These are phyloP conservation scores for Rhododendron mucronatum DNA, from an alignment of 148 eudicot species.

Conservation along the genomic window DNA sequence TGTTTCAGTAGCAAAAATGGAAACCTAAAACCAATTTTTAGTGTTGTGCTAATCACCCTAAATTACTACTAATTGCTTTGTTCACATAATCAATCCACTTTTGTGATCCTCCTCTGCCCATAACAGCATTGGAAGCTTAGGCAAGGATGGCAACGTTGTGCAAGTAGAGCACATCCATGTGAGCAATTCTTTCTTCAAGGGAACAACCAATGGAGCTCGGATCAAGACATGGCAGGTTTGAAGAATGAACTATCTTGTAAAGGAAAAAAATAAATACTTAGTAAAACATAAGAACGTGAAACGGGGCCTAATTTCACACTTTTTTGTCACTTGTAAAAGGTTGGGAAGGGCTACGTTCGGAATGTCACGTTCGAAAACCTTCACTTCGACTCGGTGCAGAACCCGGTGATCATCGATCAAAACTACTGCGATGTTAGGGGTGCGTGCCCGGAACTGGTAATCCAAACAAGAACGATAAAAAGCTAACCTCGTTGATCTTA, in stretches of 20 bases:
- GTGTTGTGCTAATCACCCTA: not conserved
- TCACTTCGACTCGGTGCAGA: conserved; percentile 30
- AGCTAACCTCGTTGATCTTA: not conserved
- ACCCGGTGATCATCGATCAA: conserved; percentile 62
- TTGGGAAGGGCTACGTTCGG: conserved; percentile 43
- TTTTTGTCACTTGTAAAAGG: conserved; percentile 18
- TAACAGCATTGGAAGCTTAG: conserved; percentile 65
- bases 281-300: too few relatives aligned
- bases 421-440: conserved; percentile 33
- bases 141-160: conserved; percentile 40
- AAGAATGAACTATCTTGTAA: too few relatives aligned
- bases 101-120: not conserved
- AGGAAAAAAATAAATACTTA: too few relatives aligned
- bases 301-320: not conserved
- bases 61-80: not conserved
- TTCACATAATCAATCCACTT: not conserved
- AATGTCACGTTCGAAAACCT: conserved; percentile 41
- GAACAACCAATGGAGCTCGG: conserved; percentile 69
- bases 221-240: conserved; percentile 67
- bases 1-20: not conserved
- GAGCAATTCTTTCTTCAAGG: conserved; percentile 34
- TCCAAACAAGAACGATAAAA: not conserved
- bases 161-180: conserved; percentile 48
- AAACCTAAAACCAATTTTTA: not conserved
- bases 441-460: conserved; percentile 26